A percentile compares a stretch with the other conserved stretches of the same genome.
Conservation (phyloP, 192 early-diverging fungal genomes). For the Linnemannia elongata region DNA sequence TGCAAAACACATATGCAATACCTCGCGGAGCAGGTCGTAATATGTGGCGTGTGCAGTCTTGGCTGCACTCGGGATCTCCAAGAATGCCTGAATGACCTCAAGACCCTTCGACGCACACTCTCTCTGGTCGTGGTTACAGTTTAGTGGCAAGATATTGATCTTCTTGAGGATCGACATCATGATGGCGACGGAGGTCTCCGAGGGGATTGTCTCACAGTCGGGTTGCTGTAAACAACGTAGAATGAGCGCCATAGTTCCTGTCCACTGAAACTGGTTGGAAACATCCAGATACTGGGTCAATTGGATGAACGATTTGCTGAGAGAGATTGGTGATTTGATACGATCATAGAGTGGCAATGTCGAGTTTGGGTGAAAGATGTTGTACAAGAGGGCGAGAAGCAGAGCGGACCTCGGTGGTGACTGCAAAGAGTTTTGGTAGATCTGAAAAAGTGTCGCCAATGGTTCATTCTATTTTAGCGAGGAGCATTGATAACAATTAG, state of each 20-base stretch:
- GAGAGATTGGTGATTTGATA: conserved; percentile 44
- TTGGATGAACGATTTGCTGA: conserved; percentile 45
- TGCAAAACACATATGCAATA: conserved; percentile 18
- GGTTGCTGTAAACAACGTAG: conserved; percentile 58
- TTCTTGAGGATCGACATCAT: conserved; percentile 65
- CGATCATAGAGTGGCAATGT: conserved; percentile 47
- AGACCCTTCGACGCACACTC: conserved; percentile 65
- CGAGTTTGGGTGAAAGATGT: conserved; percentile 51
- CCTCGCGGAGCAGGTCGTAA: conserved; percentile 69
- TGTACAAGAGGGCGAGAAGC: conserved; percentile 44
- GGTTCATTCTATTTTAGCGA: conserved; percentile 36
- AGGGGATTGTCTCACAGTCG: conserved; percentile 60
- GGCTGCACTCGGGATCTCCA: conserved; percentile 58
- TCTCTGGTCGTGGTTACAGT: conserved; percentile 56
- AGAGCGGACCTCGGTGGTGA: conserved; percentile 38
- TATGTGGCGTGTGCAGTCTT: conserved; percentile 64
- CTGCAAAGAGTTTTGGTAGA: conserved; percentile 36
- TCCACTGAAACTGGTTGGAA: conserved; percentile 61
- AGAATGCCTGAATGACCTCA: conserved; percentile 62
- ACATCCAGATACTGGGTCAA: conserved; percentile 55
- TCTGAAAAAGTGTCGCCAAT: conserved; percentile 28
- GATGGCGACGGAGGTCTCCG: conserved; percentile 60
- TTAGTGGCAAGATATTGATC: conserved; percentile 61
- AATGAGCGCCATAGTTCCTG: conserved; percentile 61
- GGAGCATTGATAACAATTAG: not conserved